Conservation (phyloP, 2,329 filamentous ascomycete genomes). For the Monascus ruber region DNA sequence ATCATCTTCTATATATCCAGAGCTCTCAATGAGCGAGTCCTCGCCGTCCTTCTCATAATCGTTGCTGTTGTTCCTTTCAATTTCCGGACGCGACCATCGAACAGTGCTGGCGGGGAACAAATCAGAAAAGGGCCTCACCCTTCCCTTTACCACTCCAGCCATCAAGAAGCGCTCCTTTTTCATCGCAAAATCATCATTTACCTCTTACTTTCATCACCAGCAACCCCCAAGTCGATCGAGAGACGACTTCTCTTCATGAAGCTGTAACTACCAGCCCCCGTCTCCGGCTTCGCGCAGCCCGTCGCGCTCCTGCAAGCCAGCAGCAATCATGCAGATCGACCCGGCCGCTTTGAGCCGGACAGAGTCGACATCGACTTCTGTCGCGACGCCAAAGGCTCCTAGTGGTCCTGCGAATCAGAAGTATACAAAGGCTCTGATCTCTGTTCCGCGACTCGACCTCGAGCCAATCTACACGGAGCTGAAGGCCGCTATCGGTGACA, state of each 20-base stretch:
- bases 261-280: conserved; percentile 20
- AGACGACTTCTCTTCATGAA: conserved; percentile 23
- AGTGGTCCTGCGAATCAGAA: conserved; percentile 29
- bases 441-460: conserved; percentile 50
- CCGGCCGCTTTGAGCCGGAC: conserved; percentile 33
- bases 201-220: conserved; percentile 2
- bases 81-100: conserved; percentile 1
- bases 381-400: conserved; percentile 20
- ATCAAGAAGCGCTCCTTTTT: conserved; percentile 11
- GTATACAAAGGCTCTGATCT: conserved; percentile 38
- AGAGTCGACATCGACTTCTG: conserved; percentile 25
- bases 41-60: too few relatives aligned
- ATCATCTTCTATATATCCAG: too few relatives aligned
- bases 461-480: conserved; percentile 52
- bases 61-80: not conserved
- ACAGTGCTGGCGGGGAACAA: not conserved
- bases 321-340: conserved; percentile 34
- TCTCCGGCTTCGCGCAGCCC: conserved; percentile 30
- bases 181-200: conserved; percentile 14
- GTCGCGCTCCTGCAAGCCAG: conserved; percentile 20
- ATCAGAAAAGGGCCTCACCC: conserved; percentile 4
- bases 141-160: conserved; percentile 16
- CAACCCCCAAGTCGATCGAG: conserved; percentile 3
- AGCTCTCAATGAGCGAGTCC: too few relatives aligned
- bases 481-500: conserved; percentile 47